Base-by-base conservation (phyloP, 1,284 basidiomycete species). In the Fistulinella cinereoalba region DNA sequence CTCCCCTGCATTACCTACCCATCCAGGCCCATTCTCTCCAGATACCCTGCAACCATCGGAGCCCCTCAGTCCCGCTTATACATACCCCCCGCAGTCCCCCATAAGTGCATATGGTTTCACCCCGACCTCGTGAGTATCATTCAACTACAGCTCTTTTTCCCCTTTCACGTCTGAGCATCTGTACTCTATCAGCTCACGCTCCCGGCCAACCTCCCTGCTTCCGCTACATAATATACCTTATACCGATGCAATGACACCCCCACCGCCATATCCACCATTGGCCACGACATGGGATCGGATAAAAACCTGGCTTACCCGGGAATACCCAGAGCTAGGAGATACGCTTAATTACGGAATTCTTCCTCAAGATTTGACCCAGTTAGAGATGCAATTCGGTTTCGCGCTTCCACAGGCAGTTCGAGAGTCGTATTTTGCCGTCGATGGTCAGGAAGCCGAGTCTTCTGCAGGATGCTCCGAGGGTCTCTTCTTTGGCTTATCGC, bases 291-390 rank as follows among this genome's bases (percentile, higher is more conserved):
- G 92, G 87, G 74, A 79, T 55, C 83, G 92, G 25, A 75, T 96
- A 41, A 83, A 83, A 49, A 66, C 71, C 19, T 91, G 88, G 78
- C 81, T 95, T 22, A 72, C 69, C 49, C 79, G 82, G 50, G 83
- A 92, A 67, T 94, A 93, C 68, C 91, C 92, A 33, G 92, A 96
- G 61, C 79, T 96, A 16, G 86, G 88, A 34, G 92, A 96, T 64
- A 93, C 91, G 18, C 83, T 96, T 56, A 94, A 94, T 67, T 87
- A 86, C 54, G 90, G 90, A 52, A 88, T 90, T 51, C 74, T 85
- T 33, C 83, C 83, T 7, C 78, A 80, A 52, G 82, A 89, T 59
- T 77, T 95, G 44, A 75, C 82, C 32, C 77, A 85, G 37, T 77
- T 93, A 57, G 91, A 95, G 69, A 76, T 83, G 65, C 80, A 89